A percentile compares a stretch with the other conserved stretches of the same genome.
These are phyloP conservation scores for Scedosporium dehoogii DNA, from an alignment of 2,329 filamentous ascomycete genomes.

Conservation along the genomic window DNA sequence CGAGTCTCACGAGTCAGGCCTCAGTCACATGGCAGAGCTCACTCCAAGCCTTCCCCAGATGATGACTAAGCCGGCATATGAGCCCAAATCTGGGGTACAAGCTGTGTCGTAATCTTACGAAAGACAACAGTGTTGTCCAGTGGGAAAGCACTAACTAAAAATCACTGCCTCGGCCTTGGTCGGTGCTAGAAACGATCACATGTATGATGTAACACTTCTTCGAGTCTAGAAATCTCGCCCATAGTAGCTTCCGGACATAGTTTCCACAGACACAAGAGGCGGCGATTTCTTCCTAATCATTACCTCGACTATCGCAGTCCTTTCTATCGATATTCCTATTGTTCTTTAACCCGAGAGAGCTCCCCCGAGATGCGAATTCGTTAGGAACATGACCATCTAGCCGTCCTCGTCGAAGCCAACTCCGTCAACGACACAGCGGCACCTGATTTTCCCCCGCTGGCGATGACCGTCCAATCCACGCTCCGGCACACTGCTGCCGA, in stretches of 20 bases:
- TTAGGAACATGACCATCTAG: neutral
- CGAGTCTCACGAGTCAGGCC: too few relatives aligned
- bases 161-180: constrained; percentile 6
- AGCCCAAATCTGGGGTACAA: neutral
- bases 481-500: constrained; percentile 56
- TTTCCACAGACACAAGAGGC: neutral
- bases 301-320: too few relatives aligned
- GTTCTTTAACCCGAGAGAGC: neutral
- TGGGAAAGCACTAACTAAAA: neutral
- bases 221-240: neutral
- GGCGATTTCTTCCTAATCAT: neutral
- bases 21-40: too few relatives aligned
- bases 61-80: neutral
- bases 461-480: constrained; percentile 83
- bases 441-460: constrained; percentile 13
- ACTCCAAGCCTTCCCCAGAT: too few relatives aligned
- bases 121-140: neutral
- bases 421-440: neutral
- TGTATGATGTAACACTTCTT: constrained; percentile 2
- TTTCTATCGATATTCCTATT: neutral
- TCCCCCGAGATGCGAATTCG: neutral
- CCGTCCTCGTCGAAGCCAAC: neutral
- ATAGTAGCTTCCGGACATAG: neutral
- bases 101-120: too few relatives aligned
- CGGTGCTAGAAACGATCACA: constrained; percentile 5